Evolutionary conservation across 306 rosid species (phyloP).

Genomic region (Amphicarpaea edgeworthii): DNA sequence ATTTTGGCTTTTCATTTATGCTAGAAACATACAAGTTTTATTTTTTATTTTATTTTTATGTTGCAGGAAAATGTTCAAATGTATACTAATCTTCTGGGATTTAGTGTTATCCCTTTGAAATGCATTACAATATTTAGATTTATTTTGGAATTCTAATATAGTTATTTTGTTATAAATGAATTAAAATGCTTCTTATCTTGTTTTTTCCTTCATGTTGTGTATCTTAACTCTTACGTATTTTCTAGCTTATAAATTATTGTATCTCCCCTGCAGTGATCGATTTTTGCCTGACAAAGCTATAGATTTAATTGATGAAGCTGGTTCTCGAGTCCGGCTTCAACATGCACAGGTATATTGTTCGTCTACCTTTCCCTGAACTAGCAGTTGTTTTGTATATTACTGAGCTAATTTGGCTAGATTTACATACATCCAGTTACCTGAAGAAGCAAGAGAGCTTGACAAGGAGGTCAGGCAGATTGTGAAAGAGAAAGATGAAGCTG

Average conservation of each 20-base stretch:
- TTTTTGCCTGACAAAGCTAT: slow-evolving; percentile 97
- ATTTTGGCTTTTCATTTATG: not conserved
- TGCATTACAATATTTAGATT: not conserved
- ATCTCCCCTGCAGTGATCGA: slow-evolving; percentile 70
- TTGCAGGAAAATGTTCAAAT: not conserved
- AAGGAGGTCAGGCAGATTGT: slow-evolving; percentile 89
- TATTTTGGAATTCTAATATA: slow-evolving; percentile 26
- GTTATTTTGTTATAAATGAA: slow-evolving; percentile 4
- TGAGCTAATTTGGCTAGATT: slow-evolving; percentile 37
- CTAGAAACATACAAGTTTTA: not conserved
- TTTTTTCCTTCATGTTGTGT: not conserved
- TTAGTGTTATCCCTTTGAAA: not conserved
- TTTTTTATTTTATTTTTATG: not conserved
- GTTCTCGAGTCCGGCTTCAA: slow-evolving; percentile 91
- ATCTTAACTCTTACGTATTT: slow-evolving; percentile 21
- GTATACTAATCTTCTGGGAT: not conserved
- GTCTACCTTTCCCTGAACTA: not conserved
- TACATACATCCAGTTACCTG: slow-evolving; percentile 73
- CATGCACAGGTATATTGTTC: slow-evolving; percentile 82
- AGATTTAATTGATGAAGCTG: slow-evolving; percentile 97
- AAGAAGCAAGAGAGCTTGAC: slow-evolving; percentile 90
- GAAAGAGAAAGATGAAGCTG: slow-evolving; percentile 92
- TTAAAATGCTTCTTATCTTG: not conserved
- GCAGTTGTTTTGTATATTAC: slow-evolving; percentile 4
- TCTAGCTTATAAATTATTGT: slow-evolving; percentile 32